Percentiles rank a stretch among this genome's conserved stretches.
These are phyloP conservation scores for Gypsophila paniculata DNA, from an alignment of 179 eudicot genomes.

Conservation along the genomic window DNA sequence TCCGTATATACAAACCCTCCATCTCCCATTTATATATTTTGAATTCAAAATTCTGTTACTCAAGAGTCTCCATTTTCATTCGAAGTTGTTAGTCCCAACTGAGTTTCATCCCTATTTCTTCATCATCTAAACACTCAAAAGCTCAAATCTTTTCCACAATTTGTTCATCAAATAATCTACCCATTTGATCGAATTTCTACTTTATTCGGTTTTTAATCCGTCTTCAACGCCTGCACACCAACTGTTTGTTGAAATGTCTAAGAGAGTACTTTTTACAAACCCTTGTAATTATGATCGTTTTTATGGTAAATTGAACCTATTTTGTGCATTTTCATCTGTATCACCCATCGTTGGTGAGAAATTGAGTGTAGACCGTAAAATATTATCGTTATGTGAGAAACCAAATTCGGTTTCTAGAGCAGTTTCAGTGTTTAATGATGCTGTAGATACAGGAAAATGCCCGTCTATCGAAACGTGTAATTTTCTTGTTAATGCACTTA, in stretches of 20 bases:
- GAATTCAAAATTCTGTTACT: too few species aligned
- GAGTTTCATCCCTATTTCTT: too few species aligned
- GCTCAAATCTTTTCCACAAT: not conserved
- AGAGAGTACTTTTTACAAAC: slow-evolving; percentile 1
- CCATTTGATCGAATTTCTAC: not conserved
- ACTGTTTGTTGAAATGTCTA: slow-evolving; percentile 28
- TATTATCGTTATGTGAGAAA: slow-evolving; percentile 36
- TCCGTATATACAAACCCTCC: too few species aligned
- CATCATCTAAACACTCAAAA: too few species aligned
- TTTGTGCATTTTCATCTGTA: slow-evolving; percentile 5
- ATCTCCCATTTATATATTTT: too few species aligned
- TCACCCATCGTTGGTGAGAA: slow-evolving; percentile 13
- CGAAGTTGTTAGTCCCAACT: too few species aligned
- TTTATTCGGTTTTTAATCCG: not conserved
- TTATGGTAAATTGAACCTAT: not conserved
- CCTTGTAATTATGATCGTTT: slow-evolving; percentile 9
- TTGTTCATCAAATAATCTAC: not conserved
- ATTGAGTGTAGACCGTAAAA: slow-evolving; percentile 30
- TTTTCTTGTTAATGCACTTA: slow-evolving; percentile 41
- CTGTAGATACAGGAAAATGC: slow-evolving; percentile 25
- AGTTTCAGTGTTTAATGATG: slow-evolving; percentile 34
- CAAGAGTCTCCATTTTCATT: too few species aligned
- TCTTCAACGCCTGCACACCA: slow-evolving; percentile 13
- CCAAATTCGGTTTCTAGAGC: slow-evolving; percentile 32
- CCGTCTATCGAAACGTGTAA: slow-evolving; percentile 47